Evolutionary conservation across 352 stramenopile genomes (phyloP).

Genomic region (Globisporangium acanthophoron): DNA sequence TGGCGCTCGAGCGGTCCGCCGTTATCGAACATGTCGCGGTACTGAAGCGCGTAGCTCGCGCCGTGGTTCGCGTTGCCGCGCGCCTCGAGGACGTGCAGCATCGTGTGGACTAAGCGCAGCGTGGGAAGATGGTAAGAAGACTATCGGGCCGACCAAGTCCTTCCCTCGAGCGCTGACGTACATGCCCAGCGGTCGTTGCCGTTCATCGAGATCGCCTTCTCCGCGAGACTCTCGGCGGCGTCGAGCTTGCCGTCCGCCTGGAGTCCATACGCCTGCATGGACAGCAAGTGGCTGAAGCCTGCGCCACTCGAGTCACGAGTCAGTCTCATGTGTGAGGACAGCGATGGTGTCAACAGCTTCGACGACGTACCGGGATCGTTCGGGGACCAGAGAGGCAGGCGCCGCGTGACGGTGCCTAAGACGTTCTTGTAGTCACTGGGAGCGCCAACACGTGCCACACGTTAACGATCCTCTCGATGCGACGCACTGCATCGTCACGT

Average conservation of each 20-base stretch:
- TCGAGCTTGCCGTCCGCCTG: constrained; percentile 59
- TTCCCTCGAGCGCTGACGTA: constrained; percentile 22
- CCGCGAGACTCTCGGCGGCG: constrained; percentile 55
- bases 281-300: constrained; percentile 74
- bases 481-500: not conserved
- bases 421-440: constrained; percentile 73
- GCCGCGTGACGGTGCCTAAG: constrained; percentile 62
- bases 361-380: constrained; percentile 40
- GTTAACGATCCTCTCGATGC: not conserved
- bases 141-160: no score
- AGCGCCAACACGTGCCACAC: not conserved
- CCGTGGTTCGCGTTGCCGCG: constrained; percentile 81
- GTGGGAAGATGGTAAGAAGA: not conserved
- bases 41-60: constrained; percentile 78
- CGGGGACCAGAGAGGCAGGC: constrained; percentile 70
- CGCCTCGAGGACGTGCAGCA: constrained; percentile 70
- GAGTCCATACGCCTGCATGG: constrained; percentile 83
- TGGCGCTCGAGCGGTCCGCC: constrained; percentile 63
- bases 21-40: constrained; percentile 74
- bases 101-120: constrained; percentile 54
- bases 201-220: constrained; percentile 83
- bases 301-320: not conserved
- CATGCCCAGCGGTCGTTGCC: constrained; percentile 81
- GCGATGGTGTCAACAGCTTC: not conserved
- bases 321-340: not conserved